Conservation (phyloP, 2,329 filamentous ascomycete species). For the Penicillium freii region DNA sequence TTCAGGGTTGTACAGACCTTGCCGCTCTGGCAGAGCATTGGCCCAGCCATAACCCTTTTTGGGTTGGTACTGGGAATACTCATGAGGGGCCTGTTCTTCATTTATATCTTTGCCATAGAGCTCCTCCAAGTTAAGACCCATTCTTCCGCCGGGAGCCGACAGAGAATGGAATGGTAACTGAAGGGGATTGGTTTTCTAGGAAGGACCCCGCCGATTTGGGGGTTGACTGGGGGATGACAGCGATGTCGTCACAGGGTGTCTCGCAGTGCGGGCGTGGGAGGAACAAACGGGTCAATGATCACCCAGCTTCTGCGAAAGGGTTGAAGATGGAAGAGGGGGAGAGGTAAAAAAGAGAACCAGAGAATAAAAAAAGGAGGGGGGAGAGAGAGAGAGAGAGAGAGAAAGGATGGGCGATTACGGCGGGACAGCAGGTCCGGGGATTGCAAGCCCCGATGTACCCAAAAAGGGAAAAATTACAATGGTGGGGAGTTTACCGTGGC, state of each 20-base stretch:
- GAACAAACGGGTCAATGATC: slow-evolving; percentile 8
- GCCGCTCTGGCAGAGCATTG: slow-evolving; percentile 91
- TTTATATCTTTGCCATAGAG: slow-evolving; percentile 48
- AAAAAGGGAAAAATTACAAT: slow-evolving; percentile 26
- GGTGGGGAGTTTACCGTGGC: slow-evolving; percentile 22
- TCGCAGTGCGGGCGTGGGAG: slow-evolving; percentile 22
- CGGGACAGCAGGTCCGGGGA: slow-evolving; percentile 24
- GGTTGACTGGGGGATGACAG: not conserved
- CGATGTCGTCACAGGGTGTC: slow-evolving; percentile 31
- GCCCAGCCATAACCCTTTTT: slow-evolving; percentile 83
- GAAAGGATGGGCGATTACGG: slow-evolving; percentile 19
- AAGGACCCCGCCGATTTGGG: slow-evolving; percentile 22
- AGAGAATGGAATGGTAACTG: slow-evolving; percentile 36
- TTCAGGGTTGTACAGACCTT: slow-evolving; percentile 95
- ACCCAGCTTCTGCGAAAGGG: slow-evolving; percentile 24
- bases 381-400: not conserved
- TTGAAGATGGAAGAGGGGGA: slow-evolving; percentile 5
- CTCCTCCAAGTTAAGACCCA: slow-evolving; percentile 52
- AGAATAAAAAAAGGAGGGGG: slow-evolving; percentile 15
- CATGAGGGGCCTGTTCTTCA: slow-evolving; percentile 43
- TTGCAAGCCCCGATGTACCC: slow-evolving; percentile 18
- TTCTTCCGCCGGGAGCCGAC: slow-evolving; percentile 48
- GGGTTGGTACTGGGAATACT: slow-evolving; percentile 55
- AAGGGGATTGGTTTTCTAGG: slow-evolving; percentile 12
- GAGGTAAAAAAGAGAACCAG: slow-evolving; percentile 7